phyloP scores from a whole-genome alignment of 2,329 filamentous ascomycete species.

The Pseudofabraea citricarpa region DNA sequence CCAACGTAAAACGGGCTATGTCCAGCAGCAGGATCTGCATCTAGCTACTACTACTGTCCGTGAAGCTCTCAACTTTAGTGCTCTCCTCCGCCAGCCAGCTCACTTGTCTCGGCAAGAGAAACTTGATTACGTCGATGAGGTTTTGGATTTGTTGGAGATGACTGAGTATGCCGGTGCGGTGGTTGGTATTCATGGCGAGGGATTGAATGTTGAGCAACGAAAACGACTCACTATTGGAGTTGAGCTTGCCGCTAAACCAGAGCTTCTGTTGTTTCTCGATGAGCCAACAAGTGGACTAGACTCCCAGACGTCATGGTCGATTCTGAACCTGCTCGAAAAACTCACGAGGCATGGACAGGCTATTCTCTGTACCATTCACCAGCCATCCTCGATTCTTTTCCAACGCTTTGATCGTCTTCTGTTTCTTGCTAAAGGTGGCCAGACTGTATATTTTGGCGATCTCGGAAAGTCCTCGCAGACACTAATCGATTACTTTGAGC shows the following conservation, averaged over 20 bases:
- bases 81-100: constrained; percentile 75
- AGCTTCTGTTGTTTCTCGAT: constrained; percentile 72
- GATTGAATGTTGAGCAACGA: constrained; percentile 48
- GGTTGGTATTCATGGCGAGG: constrained; percentile 83
- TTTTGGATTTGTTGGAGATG: constrained; percentile 70
- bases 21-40: constrained; percentile 87
- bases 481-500: constrained; percentile 60
- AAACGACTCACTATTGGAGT: constrained; percentile 86
- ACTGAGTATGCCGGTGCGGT: constrained; percentile 84
- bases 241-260: constrained; percentile 84
- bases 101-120: constrained; percentile 72
- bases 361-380: constrained; percentile 92
- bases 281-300: constrained; percentile 90
- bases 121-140: constrained; percentile 78
- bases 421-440: constrained; percentile 69
- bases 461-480: constrained; percentile 45
- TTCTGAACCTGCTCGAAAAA: constrained; percentile 79
- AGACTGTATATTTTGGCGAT: constrained; percentile 74
- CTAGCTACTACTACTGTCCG: constrained; percentile 77
- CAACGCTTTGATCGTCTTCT: constrained; percentile 79
- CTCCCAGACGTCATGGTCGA: constrained; percentile 86
- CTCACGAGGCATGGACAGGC: constrained; percentile 82
- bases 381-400: constrained; percentile 87
- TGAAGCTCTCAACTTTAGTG: constrained; percentile 80
- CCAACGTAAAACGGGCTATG: constrained; percentile 85